Base-by-base conservation (phyloP, 2,329 filamentous ascomycete species). In the Xylariales sp. region DNA sequence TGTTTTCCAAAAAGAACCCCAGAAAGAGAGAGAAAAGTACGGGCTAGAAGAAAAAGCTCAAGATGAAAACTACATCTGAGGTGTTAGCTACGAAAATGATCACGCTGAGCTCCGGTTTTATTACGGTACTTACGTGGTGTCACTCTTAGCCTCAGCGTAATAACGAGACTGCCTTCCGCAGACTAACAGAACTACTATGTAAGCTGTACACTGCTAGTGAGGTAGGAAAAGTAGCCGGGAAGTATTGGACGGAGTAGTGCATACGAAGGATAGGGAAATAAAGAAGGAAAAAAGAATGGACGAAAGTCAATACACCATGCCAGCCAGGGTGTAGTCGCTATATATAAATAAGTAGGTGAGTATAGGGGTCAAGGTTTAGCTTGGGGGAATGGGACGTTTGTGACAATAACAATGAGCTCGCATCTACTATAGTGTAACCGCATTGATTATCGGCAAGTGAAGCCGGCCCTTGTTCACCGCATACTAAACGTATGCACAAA, bases 381-480 rank as follows among this genome's bases (percentile, higher is more conserved):
- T 66, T 62, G 62, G 60, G 61, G 39, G 32, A 64, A 39, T 18
- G 60, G 45, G 34, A 53, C 34, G 43, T 54, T 45, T 59, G 30
- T 23, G 34, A 53, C 16, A 16, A 57, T 41, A 50, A 46, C 36
- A 32, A 53, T 18, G 45, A 62, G 57, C 45, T 53, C 41, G 56
- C 52, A 62, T 58, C 59, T 50, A 63, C 36, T 39, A 39, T 39
- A 39, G 8, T 39, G 12, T 39, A 39, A 59, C 62, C 61, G 49
- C 53, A 56, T 60, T 50, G 50, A 55, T 46, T 61, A 43, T 55
- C 65, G 68, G 68, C 62, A 70, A 70, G 62, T 64, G 58, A 65
- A 64, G 56, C 68, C 65, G 68, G 62, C 43, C 52, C 55, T 59
- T 59, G 62, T 61, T 68, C 65, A 68, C 68, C 65, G 62, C 65